phyloP scores from a whole-genome alignment of 306 rosid genomes.

The Cajanus cajan region DNA sequence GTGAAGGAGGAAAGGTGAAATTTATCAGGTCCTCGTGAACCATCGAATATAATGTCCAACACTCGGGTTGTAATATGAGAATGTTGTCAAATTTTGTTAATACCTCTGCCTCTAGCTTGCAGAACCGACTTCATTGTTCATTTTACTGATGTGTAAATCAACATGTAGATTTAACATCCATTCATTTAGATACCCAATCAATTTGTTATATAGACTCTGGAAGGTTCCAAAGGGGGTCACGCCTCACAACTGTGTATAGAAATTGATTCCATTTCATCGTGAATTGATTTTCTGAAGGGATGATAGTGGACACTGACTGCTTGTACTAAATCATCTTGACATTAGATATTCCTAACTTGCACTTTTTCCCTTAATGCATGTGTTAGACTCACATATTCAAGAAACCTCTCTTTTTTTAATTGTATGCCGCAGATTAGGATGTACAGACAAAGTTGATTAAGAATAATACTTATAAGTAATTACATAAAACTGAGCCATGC shows the following conservation, averaged over 20 bases:
- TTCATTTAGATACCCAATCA: slow-evolving; percentile 1
- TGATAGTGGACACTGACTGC: background rate
- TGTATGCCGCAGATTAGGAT: slow-evolving; percentile 20
- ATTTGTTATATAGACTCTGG: slow-evolving; percentile 2
- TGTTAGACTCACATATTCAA: background rate
- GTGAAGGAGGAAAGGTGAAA: slow-evolving; percentile 50
- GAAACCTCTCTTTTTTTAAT: background rate
- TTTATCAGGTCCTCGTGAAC: slow-evolving; percentile 35
- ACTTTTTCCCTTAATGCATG: background rate
- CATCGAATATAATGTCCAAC: background rate
- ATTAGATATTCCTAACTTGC: background rate
- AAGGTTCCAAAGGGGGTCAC: slow-evolving; percentile 8
- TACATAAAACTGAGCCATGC: no score
- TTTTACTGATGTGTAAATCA: slow-evolving; percentile 16
- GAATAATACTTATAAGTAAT: no score
- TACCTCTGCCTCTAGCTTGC: slow-evolving; percentile 28
- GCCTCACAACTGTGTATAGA: background rate
- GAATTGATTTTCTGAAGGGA: background rate
- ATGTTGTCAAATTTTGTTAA: slow-evolving; percentile 6
- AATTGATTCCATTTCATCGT: background rate
- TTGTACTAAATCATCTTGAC: slow-evolving; percentile 7
- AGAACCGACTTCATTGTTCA: slow-evolving; percentile 33
- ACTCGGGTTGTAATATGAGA: slow-evolving; percentile 14
- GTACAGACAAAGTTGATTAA: background rate
- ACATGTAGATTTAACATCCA: slow-evolving; percentile 25